Conservation (phyloP, 352 stramenopile genomes). For the Pythium guiyangense region DNA sequence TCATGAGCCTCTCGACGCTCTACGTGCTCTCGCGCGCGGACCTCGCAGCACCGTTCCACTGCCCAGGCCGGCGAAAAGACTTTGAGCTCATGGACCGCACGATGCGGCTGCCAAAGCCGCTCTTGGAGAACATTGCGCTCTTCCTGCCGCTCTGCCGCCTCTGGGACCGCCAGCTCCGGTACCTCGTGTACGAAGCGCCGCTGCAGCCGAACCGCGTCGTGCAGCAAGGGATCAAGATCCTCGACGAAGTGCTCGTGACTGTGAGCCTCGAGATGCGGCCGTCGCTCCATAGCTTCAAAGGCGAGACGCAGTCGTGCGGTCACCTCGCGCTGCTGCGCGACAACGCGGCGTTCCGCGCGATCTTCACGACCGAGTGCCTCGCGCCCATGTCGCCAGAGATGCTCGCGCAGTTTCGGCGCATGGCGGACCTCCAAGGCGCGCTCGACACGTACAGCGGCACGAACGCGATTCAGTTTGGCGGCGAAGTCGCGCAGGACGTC, state of each 20-base stretch:
- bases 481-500: constrained; percentile 76
- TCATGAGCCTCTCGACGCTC: constrained; percentile 74
- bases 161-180: constrained; percentile 78
- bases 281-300: constrained; percentile 48
- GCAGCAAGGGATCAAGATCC: constrained; percentile 69
- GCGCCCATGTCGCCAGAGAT: constrained; percentile 49
- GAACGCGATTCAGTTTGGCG: constrained; percentile 70
- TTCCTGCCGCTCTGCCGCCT: constrained; percentile 71
- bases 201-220: constrained; percentile 77
- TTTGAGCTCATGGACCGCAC: constrained; percentile 61
- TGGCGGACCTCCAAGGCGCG: constrained; percentile 80
- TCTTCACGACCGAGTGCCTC: constrained; percentile 54
- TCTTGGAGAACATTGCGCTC: constrained; percentile 74
- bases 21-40: constrained; percentile 55
- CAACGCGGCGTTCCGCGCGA: constrained; percentile 42
- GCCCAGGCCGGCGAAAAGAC: constrained; percentile 36
- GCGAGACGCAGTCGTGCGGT: constrained; percentile 34
- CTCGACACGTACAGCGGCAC: constrained; percentile 55
- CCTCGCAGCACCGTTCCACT: constrained; percentile 34
- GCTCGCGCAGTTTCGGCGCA: constrained; percentile 52
- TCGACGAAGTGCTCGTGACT: constrained; percentile 79
- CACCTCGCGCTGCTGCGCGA: constrained; percentile 76
- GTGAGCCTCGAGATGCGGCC: constrained; percentile 62
- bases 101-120: constrained; percentile 66
- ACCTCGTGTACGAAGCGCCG: constrained; percentile 69